A percentile compares a stretch with the other conserved stretches of the same genome.
phyloP scores from a whole-genome alignment of 1,284 basidiomycete genomes.

The Trametes versicolor region DNA sequence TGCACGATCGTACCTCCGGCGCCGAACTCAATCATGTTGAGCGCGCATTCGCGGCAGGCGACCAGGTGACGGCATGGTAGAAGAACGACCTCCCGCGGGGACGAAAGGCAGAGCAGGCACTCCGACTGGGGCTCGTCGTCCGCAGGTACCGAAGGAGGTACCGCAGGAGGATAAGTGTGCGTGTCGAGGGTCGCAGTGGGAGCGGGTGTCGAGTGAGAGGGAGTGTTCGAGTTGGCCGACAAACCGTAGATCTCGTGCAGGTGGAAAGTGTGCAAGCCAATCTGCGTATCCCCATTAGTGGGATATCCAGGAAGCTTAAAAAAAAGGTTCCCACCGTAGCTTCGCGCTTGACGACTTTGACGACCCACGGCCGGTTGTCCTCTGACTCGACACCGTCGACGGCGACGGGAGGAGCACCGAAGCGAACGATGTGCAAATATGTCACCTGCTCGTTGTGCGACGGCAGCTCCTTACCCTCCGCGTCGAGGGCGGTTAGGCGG shows the following conservation, averaged over 20 bases:
- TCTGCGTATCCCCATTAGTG: conserved; percentile 52
- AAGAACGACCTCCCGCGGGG: conserved; percentile 88
- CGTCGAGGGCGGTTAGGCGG: conserved; percentile 79
- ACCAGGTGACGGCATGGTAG: conserved; percentile 91
- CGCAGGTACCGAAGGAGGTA: conserved; percentile 43
- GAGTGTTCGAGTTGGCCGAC: conserved; percentile 62
- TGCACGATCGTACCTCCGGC: conserved; percentile 86
- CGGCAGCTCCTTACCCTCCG: conserved; percentile 68
- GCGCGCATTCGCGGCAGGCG: conserved; percentile 90
- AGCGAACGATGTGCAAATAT: conserved; percentile 84
- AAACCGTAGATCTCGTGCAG: conserved; percentile 93
- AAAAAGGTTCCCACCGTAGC: conserved; percentile 64
- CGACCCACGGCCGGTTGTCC: conserved; percentile 79
- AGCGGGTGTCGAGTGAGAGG: conserved; percentile 54
- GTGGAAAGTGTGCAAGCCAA: conserved; percentile 90
- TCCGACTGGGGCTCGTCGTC: conserved; percentile 86
- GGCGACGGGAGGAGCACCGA: conserved; percentile 55
- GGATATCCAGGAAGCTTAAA: conserved; percentile 16
- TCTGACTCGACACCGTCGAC: conserved; percentile 45
- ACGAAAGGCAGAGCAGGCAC: conserved; percentile 88
- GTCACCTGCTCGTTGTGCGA: conserved; percentile 86
- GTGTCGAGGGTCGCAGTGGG: conserved; percentile 38
- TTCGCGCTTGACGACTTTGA: conserved; percentile 90
- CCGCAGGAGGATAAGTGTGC: conserved; percentile 55
- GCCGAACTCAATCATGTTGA: conserved; percentile 96